Percentiles rank a stretch among this genome's conserved stretches.
These are phyloP conservation scores for Metschnikowia picachoensis DNA, from an alignment of 805 yeast genomes.

Conservation along the genomic window DNA sequence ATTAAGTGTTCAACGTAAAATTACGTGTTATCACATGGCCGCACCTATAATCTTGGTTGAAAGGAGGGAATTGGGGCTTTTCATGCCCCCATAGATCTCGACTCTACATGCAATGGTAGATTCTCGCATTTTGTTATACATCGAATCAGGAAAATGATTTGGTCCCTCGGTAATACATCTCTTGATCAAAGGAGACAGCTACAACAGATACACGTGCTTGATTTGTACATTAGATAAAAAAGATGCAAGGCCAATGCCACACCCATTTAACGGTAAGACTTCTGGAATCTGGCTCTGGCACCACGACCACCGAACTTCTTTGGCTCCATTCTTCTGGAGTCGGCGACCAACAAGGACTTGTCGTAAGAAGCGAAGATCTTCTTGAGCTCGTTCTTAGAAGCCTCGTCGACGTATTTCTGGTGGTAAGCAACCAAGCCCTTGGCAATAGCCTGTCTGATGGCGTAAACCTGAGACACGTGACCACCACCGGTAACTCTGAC, in stretches of 20 bases:
- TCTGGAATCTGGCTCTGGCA: slow-evolving; percentile 99
- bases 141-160: too few species aligned
- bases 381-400: slow-evolving; percentile 99
- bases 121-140: too few species aligned
- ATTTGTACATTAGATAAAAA: slow-evolving; percentile 22
- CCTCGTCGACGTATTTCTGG: slow-evolving; percentile 99
- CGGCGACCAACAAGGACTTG: slow-evolving; percentile 99
- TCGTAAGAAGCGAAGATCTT: slow-evolving; percentile 96
- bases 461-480: slow-evolving; percentile 99
- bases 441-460: slow-evolving; percentile 99
- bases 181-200: too few species aligned
- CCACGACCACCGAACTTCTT: slow-evolving; percentile 99
- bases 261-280: slow-evolving; percentile 91
- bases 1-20: too few species aligned
- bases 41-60: too few species aligned
- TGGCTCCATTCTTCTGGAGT: slow-evolving; percentile 99
- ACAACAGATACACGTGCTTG: slow-evolving; percentile 10
- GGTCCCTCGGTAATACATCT: too few species aligned
- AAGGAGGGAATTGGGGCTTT: too few species aligned
- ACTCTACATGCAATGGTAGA: too few species aligned
- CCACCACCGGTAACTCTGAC: slow-evolving; percentile 99
- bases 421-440: slow-evolving; percentile 99
- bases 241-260: slow-evolving; percentile 3
- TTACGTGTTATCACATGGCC: too few species aligned
- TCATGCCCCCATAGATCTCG: too few species aligned